Evolutionary conservation across 805 yeast species (phyloP).

Genomic region (Kockiozyma suomiensis): DNA sequence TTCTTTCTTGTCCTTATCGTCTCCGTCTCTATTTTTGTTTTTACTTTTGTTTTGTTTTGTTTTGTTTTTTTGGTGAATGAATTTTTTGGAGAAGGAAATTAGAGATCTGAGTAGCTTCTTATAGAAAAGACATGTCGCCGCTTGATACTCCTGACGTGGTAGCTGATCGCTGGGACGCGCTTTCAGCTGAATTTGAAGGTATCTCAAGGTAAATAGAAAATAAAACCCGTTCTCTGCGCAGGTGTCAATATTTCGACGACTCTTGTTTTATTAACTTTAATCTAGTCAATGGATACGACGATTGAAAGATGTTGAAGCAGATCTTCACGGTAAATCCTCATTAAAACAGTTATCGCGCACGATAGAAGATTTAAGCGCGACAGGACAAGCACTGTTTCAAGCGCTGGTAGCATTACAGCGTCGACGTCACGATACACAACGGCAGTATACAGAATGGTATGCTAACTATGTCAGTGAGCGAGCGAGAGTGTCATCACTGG

Average conservation of each 20-base stretch:
- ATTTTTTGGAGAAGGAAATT: too few relatives aligned
- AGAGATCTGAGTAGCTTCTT: too few relatives aligned
- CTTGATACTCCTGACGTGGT: conserved; percentile 7
- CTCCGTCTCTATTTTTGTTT: too few relatives aligned
- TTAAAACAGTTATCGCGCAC: conserved; percentile 18
- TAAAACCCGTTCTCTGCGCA: too few relatives aligned
- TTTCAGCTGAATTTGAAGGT: conserved; percentile 26
- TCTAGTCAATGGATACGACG: conserved; percentile 24
- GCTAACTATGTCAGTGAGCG: conserved; percentile 19
- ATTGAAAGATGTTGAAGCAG: conserved; percentile 8
- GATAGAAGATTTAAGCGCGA: conserved; percentile 15
- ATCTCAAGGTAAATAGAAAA: conserved; percentile 23
- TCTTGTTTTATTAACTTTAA: too few relatives aligned
- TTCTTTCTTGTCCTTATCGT: too few relatives aligned
- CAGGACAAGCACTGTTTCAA: conserved; percentile 24
- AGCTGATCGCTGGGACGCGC: conserved; percentile 21
- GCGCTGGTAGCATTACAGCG: conserved; percentile 25
- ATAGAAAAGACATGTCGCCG: conserved; percentile 8
- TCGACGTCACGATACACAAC: conserved; percentile 27
- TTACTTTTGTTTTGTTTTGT: too few relatives aligned
- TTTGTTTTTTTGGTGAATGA: neutral
- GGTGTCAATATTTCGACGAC: too few relatives aligned
- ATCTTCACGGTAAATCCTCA: conserved; percentile 28
- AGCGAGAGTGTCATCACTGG: conserved; percentile 15
- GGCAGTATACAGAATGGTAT: conserved; percentile 24